phyloP scores from a whole-genome alignment of 2,329 filamentous ascomycete genomes.

The Trichophaea hybrida region DNA sequence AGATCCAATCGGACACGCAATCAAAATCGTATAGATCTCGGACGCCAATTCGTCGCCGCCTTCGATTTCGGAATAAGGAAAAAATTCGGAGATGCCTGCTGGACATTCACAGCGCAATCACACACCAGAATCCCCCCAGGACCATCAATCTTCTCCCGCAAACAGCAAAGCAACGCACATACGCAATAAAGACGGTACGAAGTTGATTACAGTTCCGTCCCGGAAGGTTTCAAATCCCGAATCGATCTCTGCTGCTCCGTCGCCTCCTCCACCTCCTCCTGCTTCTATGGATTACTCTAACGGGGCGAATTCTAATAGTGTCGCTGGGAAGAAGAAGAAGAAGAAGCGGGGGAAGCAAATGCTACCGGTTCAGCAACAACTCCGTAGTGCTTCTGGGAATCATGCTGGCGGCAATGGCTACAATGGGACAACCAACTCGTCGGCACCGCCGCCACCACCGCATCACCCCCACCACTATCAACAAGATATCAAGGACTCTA shows the following conservation, averaged over 20 bases:
- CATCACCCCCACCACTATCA: constrained; percentile 16
- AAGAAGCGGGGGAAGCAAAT: constrained; percentile 24
- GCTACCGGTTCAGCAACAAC: constrained; percentile 4
- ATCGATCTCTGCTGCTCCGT: constrained; percentile 9
- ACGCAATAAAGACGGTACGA: constrained; percentile 28
- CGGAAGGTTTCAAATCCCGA: constrained; percentile 23
- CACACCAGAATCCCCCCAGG: constrained; percentile 14
- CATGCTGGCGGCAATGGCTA: not conserved
- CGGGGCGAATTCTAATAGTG: constrained; percentile 16
- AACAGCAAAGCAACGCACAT: constrained; percentile 25
- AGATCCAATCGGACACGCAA: not conserved
- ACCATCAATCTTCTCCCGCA: constrained; percentile 10
- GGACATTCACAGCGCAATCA: constrained; percentile 19
- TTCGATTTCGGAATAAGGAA: not conserved
- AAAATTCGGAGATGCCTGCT: constrained; percentile 17
- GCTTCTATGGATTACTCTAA: constrained; percentile 23
- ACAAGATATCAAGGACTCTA: constrained; percentile 19
- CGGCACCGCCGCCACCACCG: constrained; percentile 4
- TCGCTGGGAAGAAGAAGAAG: constrained; percentile 24
- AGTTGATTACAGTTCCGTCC: constrained; percentile 27
- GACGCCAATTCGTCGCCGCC: constrained; percentile 14
- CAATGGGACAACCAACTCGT: not conserved
- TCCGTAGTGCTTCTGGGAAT: not conserved
- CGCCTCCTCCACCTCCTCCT: constrained; percentile 8
- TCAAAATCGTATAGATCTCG: constrained; percentile 5